Evolutionary conservation across 2,329 filamentous ascomycete species (phyloP).

Genomic region (Aspergillus uvarum): DNA sequence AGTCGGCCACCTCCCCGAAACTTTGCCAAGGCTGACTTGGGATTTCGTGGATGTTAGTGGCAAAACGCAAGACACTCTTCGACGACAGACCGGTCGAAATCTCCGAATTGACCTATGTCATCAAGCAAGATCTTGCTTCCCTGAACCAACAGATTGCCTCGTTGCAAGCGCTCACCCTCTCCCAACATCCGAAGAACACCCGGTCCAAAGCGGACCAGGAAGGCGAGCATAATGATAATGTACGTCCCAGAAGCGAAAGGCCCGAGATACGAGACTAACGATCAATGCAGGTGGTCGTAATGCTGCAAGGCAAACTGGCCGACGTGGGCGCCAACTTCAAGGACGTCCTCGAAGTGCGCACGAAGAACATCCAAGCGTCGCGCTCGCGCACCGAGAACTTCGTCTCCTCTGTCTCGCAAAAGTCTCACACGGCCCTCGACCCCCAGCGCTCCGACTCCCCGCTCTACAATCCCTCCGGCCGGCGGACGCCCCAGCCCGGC

Average conservation of each 20-base stretch:
- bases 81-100: conserved; percentile 97
- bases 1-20: conserved; percentile 29
- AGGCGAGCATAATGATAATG: conserved; percentile 97
- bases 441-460: conserved; percentile 77
- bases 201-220: conserved; percentile 65
- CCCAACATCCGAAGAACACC: conserved; percentile 66
- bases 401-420: conserved; percentile 81
- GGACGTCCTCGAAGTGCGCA: conserved; percentile 91
- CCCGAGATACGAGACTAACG: conserved; percentile 16
- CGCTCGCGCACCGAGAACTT: conserved; percentile 94
- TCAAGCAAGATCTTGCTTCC: conserved; percentile 90
- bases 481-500: conserved; percentile 60
- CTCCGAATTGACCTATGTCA: conserved; percentile 93
- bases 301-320: conserved; percentile 86
- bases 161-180: conserved; percentile 73
- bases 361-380: conserved; percentile 96
- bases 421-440: conserved; percentile 63
- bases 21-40: neutral
- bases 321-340: conserved; percentile 96
- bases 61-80: conserved; percentile 94
- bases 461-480: conserved; percentile 77
- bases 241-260: conserved; percentile 27
- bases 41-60: conserved; percentile 56
- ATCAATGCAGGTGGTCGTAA: conserved; percentile 63
- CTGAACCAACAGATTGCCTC: conserved; percentile 83